Base-by-base conservation (phyloP, 768 basidiomycete genomes). In the Leucogyrophana mollusca region DNA sequence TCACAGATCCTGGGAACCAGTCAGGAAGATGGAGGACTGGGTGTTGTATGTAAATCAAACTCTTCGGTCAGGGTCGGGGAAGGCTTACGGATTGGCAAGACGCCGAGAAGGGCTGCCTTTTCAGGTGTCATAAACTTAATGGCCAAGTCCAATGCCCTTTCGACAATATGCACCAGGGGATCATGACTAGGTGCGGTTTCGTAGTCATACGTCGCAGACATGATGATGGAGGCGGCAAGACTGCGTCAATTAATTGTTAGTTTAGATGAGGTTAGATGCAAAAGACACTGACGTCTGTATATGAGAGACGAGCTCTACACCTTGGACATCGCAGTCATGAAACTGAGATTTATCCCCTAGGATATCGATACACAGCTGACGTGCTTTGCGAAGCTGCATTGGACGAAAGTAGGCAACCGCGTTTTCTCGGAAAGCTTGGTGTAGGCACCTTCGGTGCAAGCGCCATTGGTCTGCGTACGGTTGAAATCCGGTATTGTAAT, bases 381-480 rank as follows among this genome's bases (percentile, higher is more conserved):
- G 39, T 22, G 46, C 39, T 32, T 22, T 30, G 3, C 16, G 38
- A 9, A 47, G 24, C 13, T 47, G 38, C 46, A 40, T 21, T 14
- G 46, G 46, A 17, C 46, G 39, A 30, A 27, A 47, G 5, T 24
- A 17, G 4, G 32, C 13, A 2, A 18, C 38, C n/a, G 45, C 21
- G 7, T 39, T 25, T 5, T 18, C 11, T 13, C 27, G 36, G 18
- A 34, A 47, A 14, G 25, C 30, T 38, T 47, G 24, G 13, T 47
- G 39, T 22, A 47, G 65, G 45, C 64, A 45, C 4, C 58, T 53
- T 45, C 68, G 58, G 21, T 61, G 61, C 23, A 62, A 27, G 33
- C 61, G 60, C 68, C 70, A 70, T 45, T 50, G 47, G 18, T 68
- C 58, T 23, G 62, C 63, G 43, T 70, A 67, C 40, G 57, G 59